Evolutionary conservation across 306 rosid species (phyloP), one percentile per base, ranked within the genome.

Genomic region (Malus sylvestris): DNA sequence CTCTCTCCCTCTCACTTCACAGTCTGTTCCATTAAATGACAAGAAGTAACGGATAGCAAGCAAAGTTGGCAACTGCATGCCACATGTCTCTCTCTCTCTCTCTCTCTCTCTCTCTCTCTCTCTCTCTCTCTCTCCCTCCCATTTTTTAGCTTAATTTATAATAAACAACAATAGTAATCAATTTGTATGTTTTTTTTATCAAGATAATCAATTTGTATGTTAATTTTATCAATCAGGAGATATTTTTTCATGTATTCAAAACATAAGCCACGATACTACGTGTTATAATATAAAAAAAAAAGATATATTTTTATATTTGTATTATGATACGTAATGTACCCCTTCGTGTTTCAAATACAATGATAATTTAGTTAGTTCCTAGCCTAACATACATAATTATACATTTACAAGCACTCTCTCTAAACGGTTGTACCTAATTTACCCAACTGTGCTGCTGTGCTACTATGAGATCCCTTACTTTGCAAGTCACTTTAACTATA

Each of bases 21-120:
- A 80, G 72, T 77, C 67, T 71, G 78, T 78, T 84, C 20, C 83
- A 78, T 69, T 75, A 84, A 51, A 81, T 74, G 82, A 82, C 88
- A 83, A 83, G 66, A 82, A 74, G 79, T 86, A 78, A 73, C 71
- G 87, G 87, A 87, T 74, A 76, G 83, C 66, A 71, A 80, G 79
- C 64, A 77, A 75, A 61, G 86, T 82, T 78, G 79, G 80, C 79
- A 72, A 76, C 62, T 62, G 79, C 79, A 70, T 77, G 79, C 77
- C 82, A 74, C 73, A 78, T 82, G 71, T 74, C 61, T 4, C 78
- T 35, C 9, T 35, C 58, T 42, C 75, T 62, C 73, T 64, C 52
- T 4, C 80, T 33, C 38, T 35, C 58, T 51, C 75, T 62, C 73
- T 64, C 52, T 33, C 35, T 33, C 75, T 62, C 73, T 64, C 52